Conservation (phyloP, 257 asterid genomes). For the Echites panduratus region DNA sequence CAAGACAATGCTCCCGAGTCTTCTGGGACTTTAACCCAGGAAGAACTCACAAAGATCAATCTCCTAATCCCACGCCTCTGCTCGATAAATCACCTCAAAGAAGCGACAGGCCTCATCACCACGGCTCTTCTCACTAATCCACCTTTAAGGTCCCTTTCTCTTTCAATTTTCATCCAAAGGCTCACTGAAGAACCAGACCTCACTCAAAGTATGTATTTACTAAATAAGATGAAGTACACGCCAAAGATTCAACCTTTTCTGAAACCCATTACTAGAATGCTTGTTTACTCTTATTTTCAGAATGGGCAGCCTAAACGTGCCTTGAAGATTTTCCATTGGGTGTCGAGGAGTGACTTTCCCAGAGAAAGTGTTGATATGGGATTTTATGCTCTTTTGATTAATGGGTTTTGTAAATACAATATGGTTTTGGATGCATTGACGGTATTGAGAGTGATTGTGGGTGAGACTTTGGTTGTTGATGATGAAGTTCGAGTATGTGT, state of each 20-base stretch:
- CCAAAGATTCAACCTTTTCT: slow-evolving; percentile 18
- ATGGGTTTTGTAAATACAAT: slow-evolving; percentile 38
- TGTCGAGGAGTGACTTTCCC: slow-evolving; percentile 41
- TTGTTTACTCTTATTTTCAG: slow-evolving; percentile 29
- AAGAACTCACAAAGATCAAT: slow-evolving; percentile 43
- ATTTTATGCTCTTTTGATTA: slow-evolving; percentile 30
- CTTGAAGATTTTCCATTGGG: slow-evolving; percentile 47
- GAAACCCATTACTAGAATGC: slow-evolving; percentile 29
- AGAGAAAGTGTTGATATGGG: slow-evolving; percentile 24
- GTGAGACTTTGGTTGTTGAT: slow-evolving; percentile 31
- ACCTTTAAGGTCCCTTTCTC: slow-evolving; percentile 36
- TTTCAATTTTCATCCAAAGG: slow-evolving; percentile 29
- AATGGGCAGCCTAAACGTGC: slow-evolving; percentile 33
- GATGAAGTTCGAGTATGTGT: slow-evolving; percentile 27
- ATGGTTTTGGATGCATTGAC: slow-evolving; percentile 42
- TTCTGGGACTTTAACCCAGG: slow-evolving; percentile 23
- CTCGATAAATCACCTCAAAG: slow-evolving; percentile 41
- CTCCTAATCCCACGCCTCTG: slow-evolving; percentile 48
- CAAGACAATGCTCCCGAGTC: background rate
- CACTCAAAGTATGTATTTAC: slow-evolving; percentile 47
- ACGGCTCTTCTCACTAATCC: slow-evolving; percentile 43
- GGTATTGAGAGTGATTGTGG: slow-evolving; percentile 44
- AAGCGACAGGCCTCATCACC: slow-evolving; percentile 40
- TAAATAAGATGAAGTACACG: slow-evolving; percentile 43
- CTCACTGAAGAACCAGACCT: slow-evolving; percentile 48